Evolutionary conservation across 1,139 yeast genomes (phyloP).

Genomic region (Protomyces arabidopsidicola): DNA sequence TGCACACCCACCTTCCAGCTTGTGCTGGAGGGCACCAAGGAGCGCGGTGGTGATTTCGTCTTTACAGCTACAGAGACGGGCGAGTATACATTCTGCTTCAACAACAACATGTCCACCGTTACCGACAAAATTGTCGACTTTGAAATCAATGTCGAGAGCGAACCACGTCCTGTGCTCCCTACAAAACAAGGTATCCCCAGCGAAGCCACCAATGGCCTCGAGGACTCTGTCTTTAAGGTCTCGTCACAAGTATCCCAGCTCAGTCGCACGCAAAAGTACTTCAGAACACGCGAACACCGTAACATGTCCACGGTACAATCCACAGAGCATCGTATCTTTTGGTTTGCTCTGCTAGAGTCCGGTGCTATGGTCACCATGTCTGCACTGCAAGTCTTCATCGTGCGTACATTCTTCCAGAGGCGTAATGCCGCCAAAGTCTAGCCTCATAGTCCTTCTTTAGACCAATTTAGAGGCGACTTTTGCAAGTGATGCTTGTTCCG

Average conservation of each 20-base stretch:
- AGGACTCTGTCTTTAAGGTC: slow-evolving; percentile 51
- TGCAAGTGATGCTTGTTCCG: slow-evolving; percentile 44
- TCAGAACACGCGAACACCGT: slow-evolving; percentile 87
- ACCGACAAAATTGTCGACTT: slow-evolving; percentile 87
- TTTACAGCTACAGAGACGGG: slow-evolving; percentile 67
- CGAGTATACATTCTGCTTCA: slow-evolving; percentile 89
- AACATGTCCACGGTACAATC: slow-evolving; percentile 87
- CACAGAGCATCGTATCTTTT: slow-evolving; percentile 79
- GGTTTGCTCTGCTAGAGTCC: slow-evolving; percentile 78
- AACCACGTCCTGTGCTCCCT: slow-evolving; percentile 56
- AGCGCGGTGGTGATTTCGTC: slow-evolving; percentile 80
- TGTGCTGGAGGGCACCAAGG: slow-evolving; percentile 56
- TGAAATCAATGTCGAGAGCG: slow-evolving; percentile 56
- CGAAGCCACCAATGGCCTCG: slow-evolving; percentile 47
- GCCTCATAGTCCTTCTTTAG: background rate
- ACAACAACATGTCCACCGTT: slow-evolving; percentile 78
- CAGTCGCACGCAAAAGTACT: slow-evolving; percentile 54
- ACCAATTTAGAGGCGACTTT: background rate
- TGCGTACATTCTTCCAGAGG: slow-evolving; percentile 74
- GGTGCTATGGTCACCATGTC: slow-evolving; percentile 83
- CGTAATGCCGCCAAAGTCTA: slow-evolving; percentile 42
- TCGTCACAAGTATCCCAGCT: slow-evolving; percentile 65
- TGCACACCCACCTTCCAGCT: slow-evolving; percentile 62
- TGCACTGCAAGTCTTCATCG: slow-evolving; percentile 70
- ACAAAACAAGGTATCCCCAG: slow-evolving; percentile 49